Evolutionary conservation across 2,329 filamentous ascomycete species (phyloP), one percentile per base, ranked within the genome.

Genomic region (Cladosporium sp.): DNA sequence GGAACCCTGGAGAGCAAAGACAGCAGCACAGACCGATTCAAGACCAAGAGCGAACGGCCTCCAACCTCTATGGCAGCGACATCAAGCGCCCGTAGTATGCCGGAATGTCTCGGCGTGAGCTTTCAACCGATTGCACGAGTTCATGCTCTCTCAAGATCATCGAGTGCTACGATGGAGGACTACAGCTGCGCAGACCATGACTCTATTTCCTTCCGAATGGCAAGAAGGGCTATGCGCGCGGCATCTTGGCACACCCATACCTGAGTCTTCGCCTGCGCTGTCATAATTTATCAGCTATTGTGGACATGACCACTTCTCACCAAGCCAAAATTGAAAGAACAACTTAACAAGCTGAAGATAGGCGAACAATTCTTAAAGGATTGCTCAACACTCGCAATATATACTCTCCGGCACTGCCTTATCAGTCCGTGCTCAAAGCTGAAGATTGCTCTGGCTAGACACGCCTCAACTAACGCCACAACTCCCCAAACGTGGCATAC

Each of bases 391-490:
- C 14, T 18, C 16, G 50, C 50, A 53, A 29, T 29, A 53, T 29
- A 28, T 18, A 53, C n/a, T 11, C 40, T n/a, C 14, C 16, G 5
- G 26, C 50, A 55, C 18, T 55, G 10, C 40, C 52, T 55, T 55
- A 55, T 55, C 52, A 55, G 52, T 55, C 52, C 28, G 52, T 55
- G 52, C 52, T 55, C 28, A 29, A 33, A 55, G 52, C 52, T 55
- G 52, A 55, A 33, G 28, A 29, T 55, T 29, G 16, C 14, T 29
- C 18, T 33, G 18, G 18, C 26, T 55, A 33, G 26, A 31, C 29
- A 31, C 26, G 50, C 18, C 52, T 18, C 28, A 31, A 55, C 3
- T 5, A 31, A 55, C 52, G 52, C 52, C 52, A 55, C 52, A 33
- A 1, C 16, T n/a, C 28, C 29, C 52, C 52, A 21, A 33, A 55